Base-by-base conservation (phyloP, 352 stramenopile species). In the Thraustotheca clavata region DNA sequence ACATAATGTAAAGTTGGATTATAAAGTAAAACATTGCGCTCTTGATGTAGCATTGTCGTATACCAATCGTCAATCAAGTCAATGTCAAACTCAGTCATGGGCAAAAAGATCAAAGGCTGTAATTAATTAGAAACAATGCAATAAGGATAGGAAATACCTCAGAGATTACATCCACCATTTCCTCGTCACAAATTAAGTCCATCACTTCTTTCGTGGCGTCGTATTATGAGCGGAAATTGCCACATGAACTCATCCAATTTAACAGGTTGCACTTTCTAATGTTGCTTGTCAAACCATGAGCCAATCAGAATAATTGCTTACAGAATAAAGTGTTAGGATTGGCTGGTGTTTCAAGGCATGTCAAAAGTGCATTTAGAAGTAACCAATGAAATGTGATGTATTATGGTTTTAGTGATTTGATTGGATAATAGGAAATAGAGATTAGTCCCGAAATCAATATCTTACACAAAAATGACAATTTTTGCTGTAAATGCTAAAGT, bases 11-110 rank as follows among this genome's bases (percentile, higher is more conserved):
- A 54, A 2, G 9, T 24, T 14, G 43, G 43, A 18, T 52, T 52
- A 31, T 35, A 52, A 24, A 18, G 24, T 9, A 24, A 9, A 11
- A 36, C 41, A 1, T 12, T 18, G 4, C 57, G 57, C 29, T 65
- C 57, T 35, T 54, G 36, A 31, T 43, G 35, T 35, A 65, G 39
- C 57, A 65, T 65, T 24, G 57, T 54, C 29, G 35, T 65, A 26
- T 65, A 65, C 57, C 38, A 55, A 31, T 65, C 57, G 57, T 65
- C 57, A 32, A 27, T 46, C 29, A 65, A 46, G 22, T 65, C 57
- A 29, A 65, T 24, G 26, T 55, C 57, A 3, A 31, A 20, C 31
- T 49, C 33, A 16, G 48, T 26, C 22, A 38, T 36, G 9, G 54
- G 34, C 16, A 27, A 8, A 29, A 47, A 24, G 27, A 4, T 2